phyloP scores from a whole-genome alignment of 1,139 yeast genomes.

The Blastobotrys ciferrii region DNA sequence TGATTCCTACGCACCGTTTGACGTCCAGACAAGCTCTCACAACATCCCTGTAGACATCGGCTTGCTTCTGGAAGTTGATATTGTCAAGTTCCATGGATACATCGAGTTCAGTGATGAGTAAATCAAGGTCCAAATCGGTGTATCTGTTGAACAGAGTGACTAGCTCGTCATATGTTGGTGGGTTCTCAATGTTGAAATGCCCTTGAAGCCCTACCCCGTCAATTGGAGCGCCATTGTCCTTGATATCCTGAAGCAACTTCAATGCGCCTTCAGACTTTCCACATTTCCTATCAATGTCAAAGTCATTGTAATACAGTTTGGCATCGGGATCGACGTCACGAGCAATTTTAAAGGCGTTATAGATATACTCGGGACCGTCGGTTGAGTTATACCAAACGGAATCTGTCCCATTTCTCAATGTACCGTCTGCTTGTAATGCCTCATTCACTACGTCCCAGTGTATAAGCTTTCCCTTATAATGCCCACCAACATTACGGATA shows the following conservation, averaged over 20 bases:
- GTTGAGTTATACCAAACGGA: constrained; percentile 17
- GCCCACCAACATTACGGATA: constrained; percentile 14
- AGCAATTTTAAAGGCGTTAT: constrained; percentile 17
- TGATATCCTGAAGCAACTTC: constrained; percentile 12
- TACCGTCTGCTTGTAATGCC: constrained; percentile 18
- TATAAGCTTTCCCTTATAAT: constrained; percentile 14
- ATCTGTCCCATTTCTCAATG: constrained; percentile 10
- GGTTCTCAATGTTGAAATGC: constrained; percentile 13
- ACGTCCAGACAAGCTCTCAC: not conserved
- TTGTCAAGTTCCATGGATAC: not conserved
- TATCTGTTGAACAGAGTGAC: not conserved
- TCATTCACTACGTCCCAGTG: constrained; percentile 19
- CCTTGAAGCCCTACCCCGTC: constrained; percentile 18
- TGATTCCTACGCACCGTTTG: not conserved
- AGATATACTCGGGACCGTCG: constrained; percentile 17
- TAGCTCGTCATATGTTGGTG: constrained; percentile 10
- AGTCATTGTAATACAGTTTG: constrained; percentile 18
- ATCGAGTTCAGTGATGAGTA: not conserved
- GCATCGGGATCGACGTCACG: constrained; percentile 17
- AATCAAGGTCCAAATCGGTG: not conserved
- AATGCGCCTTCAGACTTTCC: constrained; percentile 16
- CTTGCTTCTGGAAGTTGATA: not conserved
- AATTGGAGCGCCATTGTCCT: constrained; percentile 12
- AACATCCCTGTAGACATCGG: not conserved
- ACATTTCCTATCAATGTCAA: constrained; percentile 16